phyloP scores from a whole-genome alignment of 768 basidiomycete species.

The Boletus rubescentipes region DNA sequence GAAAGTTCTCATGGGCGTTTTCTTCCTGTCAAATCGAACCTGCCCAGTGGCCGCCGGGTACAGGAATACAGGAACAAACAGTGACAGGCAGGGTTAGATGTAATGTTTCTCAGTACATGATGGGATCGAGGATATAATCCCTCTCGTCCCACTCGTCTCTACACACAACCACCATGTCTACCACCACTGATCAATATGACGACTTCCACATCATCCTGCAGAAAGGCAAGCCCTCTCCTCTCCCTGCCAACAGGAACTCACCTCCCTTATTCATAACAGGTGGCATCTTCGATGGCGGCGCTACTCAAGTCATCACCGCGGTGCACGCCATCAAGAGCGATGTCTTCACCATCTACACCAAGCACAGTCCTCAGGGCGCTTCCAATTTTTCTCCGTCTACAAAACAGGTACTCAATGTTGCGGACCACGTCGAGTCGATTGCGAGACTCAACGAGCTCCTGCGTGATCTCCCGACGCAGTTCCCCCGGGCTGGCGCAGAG shows the following conservation, averaged over 20 bases:
- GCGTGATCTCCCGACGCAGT: constrained; percentile 39
- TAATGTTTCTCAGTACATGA: too few relatives aligned
- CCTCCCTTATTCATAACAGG: constrained; percentile 33
- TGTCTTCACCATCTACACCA: constrained; percentile 46
- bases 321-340: constrained; percentile 30
- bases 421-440: constrained; percentile 3
- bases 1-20: too few relatives aligned
- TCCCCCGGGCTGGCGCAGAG: constrained; percentile 46
- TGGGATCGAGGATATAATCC: too few relatives aligned
- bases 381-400: too few relatives aligned
- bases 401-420: background rate
- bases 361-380: too few relatives aligned
- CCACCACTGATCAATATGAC: background rate
- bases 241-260: background rate
- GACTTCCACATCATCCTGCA: constrained; percentile 38
- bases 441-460: constrained; percentile 55
- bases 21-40: too few relatives aligned
- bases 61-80: too few relatives aligned
- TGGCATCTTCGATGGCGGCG: constrained; percentile 57
- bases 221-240: constrained; percentile 43
- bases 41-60: too few relatives aligned
- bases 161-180: constrained; percentile 11
- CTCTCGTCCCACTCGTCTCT: too few relatives aligned
- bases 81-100: too few relatives aligned
- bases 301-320: constrained; percentile 52